Base-by-base conservation (phyloP, 2,329 filamentous ascomycete genomes). In the Penicillium sp. region DNA sequence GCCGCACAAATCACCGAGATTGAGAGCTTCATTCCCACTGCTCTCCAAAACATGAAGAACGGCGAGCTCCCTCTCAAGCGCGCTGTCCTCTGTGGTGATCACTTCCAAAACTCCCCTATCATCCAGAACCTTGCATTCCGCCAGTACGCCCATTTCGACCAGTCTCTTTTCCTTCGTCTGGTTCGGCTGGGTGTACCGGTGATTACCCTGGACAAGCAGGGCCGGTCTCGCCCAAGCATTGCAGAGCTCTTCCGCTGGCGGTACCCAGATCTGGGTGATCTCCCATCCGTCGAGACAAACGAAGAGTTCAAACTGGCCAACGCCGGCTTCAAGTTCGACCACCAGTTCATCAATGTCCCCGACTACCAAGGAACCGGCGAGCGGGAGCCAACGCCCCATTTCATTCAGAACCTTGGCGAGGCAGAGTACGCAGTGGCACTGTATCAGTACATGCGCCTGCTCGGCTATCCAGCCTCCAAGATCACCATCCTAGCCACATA, bases 1-100 rank as follows among this genome's bases (percentile, higher is more conserved):
- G 92, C 94, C 5, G 94, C 94, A 11, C 94, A 99, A 68, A 92
- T 99, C 66, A 99, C 92, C 0, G 94, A 99, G 71, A 89, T 96
- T 41, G 94, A 99, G 69, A 95, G 90, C 58, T 97, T 99, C 73
- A 90, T 99, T 57, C 94, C 94, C 0, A 79, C 96, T 47, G 89
- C 92, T n/a, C 81, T 99, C 72, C 95, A 99, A 68, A 90, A 89
- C 57, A 84, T 88, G 18, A 83, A 84, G 58, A 78, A 86, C 46
- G 88, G 88, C 30, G 81, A 90, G 64, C 81, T 89, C 61, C 84
- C 86, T 3, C 76, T 99, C 11, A 90, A 96, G 70, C 82, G 95
- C 36, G 86, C 99, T 5, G 90, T 99, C 2, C 80, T 99, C 3
- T 95, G 92, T 52, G 94, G 94, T 57, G 95, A 99, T 66, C 94